Conservation (phyloP, 805 yeast genomes). For the Schizosaccharomyces cryophilus region DNA sequence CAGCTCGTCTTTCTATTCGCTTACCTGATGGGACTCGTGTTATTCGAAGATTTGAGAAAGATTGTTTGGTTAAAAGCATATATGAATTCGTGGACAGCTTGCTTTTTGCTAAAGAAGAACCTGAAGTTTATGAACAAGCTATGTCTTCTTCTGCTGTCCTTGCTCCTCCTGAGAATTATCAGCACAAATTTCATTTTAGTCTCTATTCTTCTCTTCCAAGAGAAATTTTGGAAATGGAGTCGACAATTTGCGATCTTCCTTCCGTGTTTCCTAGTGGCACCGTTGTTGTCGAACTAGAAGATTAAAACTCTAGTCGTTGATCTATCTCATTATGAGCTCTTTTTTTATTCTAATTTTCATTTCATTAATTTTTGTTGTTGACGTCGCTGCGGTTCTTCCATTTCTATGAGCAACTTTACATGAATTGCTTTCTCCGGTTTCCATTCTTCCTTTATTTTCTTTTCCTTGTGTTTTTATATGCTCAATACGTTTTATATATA, state of each 20-base stretch:
- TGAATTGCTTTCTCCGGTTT: too few relatives aligned
- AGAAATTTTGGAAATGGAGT: slow-evolving; percentile 15
- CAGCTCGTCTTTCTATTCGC: background rate
- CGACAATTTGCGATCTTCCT: slow-evolving; percentile 7
- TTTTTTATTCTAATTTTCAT: background rate
- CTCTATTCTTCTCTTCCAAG: slow-evolving; percentile 37
- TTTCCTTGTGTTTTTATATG: too few relatives aligned
- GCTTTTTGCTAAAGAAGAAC: background rate
- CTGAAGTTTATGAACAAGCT: slow-evolving; percentile 10
- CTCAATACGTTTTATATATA: too few relatives aligned
- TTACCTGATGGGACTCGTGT: slow-evolving; percentile 1
- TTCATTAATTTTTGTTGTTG: background rate
- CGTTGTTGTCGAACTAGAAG: slow-evolving; percentile 24
- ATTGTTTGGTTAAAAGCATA: background rate
- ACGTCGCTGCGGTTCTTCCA: background rate
- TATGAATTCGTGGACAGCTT: background rate
- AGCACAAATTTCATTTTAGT: slow-evolving; percentile 25
- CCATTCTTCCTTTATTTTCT: too few relatives aligned
- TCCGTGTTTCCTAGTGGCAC: slow-evolving; percentile 42
- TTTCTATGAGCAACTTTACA: too few relatives aligned
- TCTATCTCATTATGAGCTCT: background rate
- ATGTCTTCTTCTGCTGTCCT: slow-evolving; percentile 7
- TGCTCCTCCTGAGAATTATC: slow-evolving; percentile 18
- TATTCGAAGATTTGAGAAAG: background rate
- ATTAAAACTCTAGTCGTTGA: background rate